phyloP scores from a whole-genome alignment of 805 yeast species.

The Candida coleopterorum region DNA sequence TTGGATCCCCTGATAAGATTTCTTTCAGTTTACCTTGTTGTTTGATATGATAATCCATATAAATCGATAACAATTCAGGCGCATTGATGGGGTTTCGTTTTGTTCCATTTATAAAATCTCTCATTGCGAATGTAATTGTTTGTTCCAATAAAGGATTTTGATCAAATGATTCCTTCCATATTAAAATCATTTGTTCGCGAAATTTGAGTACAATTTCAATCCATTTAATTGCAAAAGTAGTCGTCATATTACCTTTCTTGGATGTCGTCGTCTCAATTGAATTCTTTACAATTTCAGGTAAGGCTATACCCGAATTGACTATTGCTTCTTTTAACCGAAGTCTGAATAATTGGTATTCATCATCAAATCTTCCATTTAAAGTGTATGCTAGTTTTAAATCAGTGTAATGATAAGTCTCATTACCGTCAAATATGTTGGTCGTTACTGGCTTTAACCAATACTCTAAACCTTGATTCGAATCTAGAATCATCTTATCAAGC shows the following conservation, averaged over 20 bases:
- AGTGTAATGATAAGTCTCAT: conserved; percentile 19
- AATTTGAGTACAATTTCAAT: conserved; percentile 50
- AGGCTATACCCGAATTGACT: conserved; percentile 12
- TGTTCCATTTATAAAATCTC: conserved; percentile 52
- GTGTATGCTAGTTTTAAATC: conserved; percentile 47
- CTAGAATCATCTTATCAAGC: conserved; percentile 49
- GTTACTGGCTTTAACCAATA: conserved; percentile 50
- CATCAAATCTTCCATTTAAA: conserved; percentile 50
- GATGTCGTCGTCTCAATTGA: conserved; percentile 1
- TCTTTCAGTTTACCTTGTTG: conserved; percentile 22
- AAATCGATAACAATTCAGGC: conserved; percentile 35
- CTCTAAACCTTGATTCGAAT: conserved; percentile 50
- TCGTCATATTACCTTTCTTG: conserved; percentile 25
- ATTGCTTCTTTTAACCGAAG: conserved; percentile 44
- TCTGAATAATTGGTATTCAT: conserved; percentile 46
- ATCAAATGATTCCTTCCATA: conserved; percentile 47
- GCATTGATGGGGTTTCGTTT: conserved; percentile 33
- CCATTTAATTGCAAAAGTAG: conserved; percentile 65
- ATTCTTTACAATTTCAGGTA: conserved; percentile 8
- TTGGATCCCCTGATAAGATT: conserved; percentile 12
- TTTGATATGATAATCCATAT: conserved; percentile 37
- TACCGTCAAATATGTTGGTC: conserved; percentile 9
- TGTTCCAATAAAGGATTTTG: conserved; percentile 47
- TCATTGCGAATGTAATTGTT: conserved; percentile 56
- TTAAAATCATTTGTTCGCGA: conserved; percentile 45